Evolutionary conservation across 75 land plant species (phyloP).

Genomic region (Cryptomeria japonica): DNA sequence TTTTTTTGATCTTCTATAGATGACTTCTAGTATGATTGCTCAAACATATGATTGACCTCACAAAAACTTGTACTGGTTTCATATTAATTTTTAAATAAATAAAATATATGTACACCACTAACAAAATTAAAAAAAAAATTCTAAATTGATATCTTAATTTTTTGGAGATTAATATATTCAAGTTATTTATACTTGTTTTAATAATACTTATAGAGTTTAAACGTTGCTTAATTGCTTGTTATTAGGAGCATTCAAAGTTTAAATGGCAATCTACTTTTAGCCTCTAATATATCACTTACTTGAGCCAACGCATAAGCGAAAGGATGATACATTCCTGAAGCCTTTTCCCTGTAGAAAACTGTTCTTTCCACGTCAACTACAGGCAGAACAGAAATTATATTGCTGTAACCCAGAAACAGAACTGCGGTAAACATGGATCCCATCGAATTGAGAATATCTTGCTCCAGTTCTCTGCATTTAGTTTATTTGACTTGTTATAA

Average conservation of each 20-base stretch:
- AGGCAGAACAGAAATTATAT: slow-evolving; percentile 48
- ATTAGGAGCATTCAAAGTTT: background rate
- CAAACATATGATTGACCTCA: too few species aligned
- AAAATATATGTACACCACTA: too few species aligned
- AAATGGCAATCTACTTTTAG: background rate
- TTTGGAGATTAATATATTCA: too few species aligned
- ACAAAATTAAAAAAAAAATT: too few species aligned
- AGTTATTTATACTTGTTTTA: too few species aligned
- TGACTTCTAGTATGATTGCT: too few species aligned
- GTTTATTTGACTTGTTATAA: too few species aligned
- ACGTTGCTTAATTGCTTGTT: background rate
- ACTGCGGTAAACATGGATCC: slow-evolving; percentile 55
- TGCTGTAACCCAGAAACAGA: slow-evolving; percentile 3
- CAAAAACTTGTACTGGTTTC: too few species aligned
- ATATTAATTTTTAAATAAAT: too few species aligned
- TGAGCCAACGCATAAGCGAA: slow-evolving; percentile 69
- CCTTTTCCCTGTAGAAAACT: slow-evolving; percentile 72
- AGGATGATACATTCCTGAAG: slow-evolving; percentile 71
- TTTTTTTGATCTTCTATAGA: too few species aligned
- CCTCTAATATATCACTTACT: slow-evolving; percentile 23
- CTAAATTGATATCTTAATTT: too few species aligned
- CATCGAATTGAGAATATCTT: slow-evolving; percentile 46
- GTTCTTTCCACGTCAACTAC: slow-evolving; percentile 70
- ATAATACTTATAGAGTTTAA: too few species aligned
- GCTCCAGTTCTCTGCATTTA: background rate